phyloP scores from a whole-genome alignment of 192 early-diverging fungal genomes.

The Podila clonocystis region DNA sequence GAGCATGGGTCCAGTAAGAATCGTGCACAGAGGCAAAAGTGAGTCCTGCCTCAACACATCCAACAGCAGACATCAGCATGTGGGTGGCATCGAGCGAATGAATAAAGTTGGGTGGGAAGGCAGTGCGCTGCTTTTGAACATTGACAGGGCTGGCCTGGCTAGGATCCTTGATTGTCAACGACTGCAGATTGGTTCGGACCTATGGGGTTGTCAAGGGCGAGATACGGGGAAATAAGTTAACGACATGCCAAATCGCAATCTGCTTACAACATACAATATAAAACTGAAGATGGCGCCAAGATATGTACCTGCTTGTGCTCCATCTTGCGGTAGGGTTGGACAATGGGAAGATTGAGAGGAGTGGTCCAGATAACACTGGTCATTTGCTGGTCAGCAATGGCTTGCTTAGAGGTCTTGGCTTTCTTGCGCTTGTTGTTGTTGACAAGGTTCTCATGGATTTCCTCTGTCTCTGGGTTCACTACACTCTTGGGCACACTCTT shows the following conservation, averaged over 20 bases:
- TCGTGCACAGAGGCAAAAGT: slow-evolving; percentile 97
- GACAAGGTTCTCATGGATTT: slow-evolving; percentile 31
- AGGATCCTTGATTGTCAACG: slow-evolving; percentile 76
- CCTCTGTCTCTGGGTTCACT: slow-evolving; percentile 53
- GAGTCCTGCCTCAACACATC: slow-evolving; percentile 80
- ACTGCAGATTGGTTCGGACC: slow-evolving; percentile 81
- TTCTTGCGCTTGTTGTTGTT: slow-evolving; percentile 29
- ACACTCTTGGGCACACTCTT: slow-evolving; percentile 72
- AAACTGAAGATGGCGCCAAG: neutral
- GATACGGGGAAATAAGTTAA: neutral
- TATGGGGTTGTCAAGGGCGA: neutral
- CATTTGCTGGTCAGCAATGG: slow-evolving; percentile 70
- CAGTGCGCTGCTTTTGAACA: slow-evolving; percentile 90
- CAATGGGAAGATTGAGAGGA: slow-evolving; percentile 91
- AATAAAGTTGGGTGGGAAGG: slow-evolving; percentile 99
- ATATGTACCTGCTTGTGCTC: slow-evolving; percentile 63
- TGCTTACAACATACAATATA: neutral
- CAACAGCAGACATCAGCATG: slow-evolving; percentile 94
- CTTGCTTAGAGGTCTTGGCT: slow-evolving; percentile 51
- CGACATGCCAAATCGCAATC: neutral
- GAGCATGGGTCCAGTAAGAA: slow-evolving; percentile 98
- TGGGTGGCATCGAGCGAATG: slow-evolving; percentile 98
- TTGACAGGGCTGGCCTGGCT: slow-evolving; percentile 83
- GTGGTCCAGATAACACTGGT: slow-evolving; percentile 96
- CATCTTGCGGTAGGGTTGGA: slow-evolving; percentile 94